phyloP scores from a whole-genome alignment of 139 green algal species.

The Chlorella sp. region DNA sequence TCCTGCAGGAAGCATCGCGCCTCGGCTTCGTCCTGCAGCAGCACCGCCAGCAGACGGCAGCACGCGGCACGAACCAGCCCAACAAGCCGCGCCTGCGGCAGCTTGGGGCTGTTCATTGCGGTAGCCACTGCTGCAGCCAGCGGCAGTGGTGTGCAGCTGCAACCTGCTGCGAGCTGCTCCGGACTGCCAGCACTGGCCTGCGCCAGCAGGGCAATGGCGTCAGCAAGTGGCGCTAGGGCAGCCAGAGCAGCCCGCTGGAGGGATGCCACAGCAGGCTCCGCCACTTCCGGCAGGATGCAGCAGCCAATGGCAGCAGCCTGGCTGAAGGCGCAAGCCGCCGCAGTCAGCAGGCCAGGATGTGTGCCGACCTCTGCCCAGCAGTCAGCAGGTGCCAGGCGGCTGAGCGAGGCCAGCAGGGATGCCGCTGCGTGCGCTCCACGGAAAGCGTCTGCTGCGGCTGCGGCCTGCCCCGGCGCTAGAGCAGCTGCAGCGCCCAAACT shows the following conservation, averaged over 20 bases:
- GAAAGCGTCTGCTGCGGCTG: neutral
- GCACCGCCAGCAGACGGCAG: neutral
- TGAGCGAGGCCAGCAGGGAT: neutral
- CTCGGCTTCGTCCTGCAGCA: neutral
- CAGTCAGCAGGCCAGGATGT: neutral
- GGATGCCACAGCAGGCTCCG: neutral
- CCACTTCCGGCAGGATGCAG: neutral
- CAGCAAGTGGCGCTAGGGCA: neutral
- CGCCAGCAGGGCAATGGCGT: neutral
- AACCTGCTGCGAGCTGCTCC: neutral
- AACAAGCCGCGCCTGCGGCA: neutral
- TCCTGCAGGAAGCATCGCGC: neutral
- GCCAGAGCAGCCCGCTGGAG: neutral
- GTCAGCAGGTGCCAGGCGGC: neutral
- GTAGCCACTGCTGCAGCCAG: neutral
- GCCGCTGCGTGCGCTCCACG: neutral
- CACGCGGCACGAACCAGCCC: neutral
- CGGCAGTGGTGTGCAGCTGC: neutral
- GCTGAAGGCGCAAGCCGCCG: neutral
- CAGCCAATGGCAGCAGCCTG: neutral
- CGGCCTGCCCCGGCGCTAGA: no score
- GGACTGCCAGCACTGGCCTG: neutral
- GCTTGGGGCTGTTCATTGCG: neutral
- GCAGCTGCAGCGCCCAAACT: no score
- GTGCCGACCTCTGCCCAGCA: neutral